A percentile compares a stretch with the other conserved stretches of the same genome.
These are phyloP conservation scores for Russula lepida DNA, from an alignment of 768 basidiomycete species.

Conservation along the genomic window DNA sequence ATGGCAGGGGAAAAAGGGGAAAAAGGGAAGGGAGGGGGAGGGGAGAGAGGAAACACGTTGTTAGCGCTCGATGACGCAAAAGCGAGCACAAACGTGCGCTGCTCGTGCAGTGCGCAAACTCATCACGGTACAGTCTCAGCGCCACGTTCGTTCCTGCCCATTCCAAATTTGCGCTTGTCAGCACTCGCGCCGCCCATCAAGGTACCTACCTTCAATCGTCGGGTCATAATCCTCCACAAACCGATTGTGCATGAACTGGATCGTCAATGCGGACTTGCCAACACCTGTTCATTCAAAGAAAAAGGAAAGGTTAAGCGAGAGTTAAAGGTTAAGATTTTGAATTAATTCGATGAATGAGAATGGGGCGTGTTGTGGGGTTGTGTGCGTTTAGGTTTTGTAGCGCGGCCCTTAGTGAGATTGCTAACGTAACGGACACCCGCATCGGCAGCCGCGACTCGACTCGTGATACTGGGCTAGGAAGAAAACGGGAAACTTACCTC, in stretches of 20 bases:
- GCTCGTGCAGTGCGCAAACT: too few species aligned
- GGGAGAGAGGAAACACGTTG: too few species aligned
- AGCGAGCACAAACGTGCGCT: conserved; percentile 7
- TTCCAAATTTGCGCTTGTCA: background rate
- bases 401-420: too few species aligned
- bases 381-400: too few species aligned
- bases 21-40: too few species aligned
- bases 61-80: conserved; percentile 17
- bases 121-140: background rate
- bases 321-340: too few species aligned
- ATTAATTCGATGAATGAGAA: too few species aligned
- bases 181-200: background rate
- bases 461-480: background rate
- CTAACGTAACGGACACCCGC: background rate
- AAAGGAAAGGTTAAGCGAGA: background rate
- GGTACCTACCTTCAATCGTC: conserved; percentile 91
- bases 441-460: too few species aligned
- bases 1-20: too few species aligned
- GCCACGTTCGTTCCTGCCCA: conserved; percentile 1
- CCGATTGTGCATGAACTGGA: conserved; percentile 95
- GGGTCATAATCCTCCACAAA: conserved; percentile 93
- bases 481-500: conserved; percentile 50
- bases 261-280: conserved; percentile 89
- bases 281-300: conserved; percentile 35
- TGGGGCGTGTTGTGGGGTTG: too few species aligned